These are phyloP conservation scores for Annulohypoxylon bovei DNA, from an alignment of 495 filamentous ascomycete species.

Conservation along the genomic window DNA sequence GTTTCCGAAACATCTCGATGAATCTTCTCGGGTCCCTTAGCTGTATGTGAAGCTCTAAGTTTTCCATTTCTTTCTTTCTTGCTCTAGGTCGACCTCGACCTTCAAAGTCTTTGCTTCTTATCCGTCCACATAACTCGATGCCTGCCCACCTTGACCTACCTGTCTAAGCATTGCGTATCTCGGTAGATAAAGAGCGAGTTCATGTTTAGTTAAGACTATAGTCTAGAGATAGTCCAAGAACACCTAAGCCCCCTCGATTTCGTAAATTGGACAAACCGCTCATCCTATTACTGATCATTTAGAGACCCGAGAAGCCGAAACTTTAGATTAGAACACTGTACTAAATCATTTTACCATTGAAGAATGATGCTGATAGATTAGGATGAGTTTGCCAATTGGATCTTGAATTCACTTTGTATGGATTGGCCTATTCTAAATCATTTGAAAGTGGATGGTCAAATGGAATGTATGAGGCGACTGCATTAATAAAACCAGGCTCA, in stretches of 20 bases:
- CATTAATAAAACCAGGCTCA: constrained; percentile 20
- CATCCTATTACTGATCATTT: too few relatives aligned
- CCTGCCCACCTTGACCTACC: not conserved
- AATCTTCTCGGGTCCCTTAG: not conserved
- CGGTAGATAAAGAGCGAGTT: too few relatives aligned
- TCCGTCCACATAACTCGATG: not conserved
- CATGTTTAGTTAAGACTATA: too few relatives aligned
- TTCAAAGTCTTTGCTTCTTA: not conserved
- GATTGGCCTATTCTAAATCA: not conserved
- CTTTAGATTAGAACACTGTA: too few relatives aligned
- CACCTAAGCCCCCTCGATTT: too few relatives aligned
- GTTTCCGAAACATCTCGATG: constrained; percentile 24
- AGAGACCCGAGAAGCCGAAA: too few relatives aligned
- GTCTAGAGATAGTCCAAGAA: too few relatives aligned
- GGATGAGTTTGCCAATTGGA: not conserved
- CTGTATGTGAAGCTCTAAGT: not conserved
- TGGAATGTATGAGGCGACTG: constrained; percentile 25
- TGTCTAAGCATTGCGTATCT: not conserved
- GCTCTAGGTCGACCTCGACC: not conserved
- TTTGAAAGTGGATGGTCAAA: not conserved
- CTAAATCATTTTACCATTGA: not conserved
- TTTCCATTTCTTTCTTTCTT: not conserved
- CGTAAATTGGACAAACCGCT: too few relatives aligned
- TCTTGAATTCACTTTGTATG: not conserved
- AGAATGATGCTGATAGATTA: not conserved